Conservation (phyloP, 2,329 filamentous ascomycete species). For the Helminthosporium solani region DNA sequence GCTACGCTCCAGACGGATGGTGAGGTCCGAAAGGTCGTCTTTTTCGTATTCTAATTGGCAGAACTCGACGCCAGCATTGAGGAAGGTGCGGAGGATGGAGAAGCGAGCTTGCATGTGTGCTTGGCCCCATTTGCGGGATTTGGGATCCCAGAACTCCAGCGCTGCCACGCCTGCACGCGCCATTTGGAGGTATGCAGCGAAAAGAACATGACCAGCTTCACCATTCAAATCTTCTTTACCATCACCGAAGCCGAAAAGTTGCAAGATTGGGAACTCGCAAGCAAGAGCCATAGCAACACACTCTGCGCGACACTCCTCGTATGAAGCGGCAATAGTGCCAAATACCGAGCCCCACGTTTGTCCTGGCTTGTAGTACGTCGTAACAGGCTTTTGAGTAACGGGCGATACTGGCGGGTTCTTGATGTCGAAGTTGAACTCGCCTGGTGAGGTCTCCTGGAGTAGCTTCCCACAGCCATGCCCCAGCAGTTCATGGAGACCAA, state of each 20-base stretch:
- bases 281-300: conserved; percentile 88
- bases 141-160: conserved; percentile 93
- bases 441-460: conserved; percentile 81
- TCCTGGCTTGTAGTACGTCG: conserved; percentile 89
- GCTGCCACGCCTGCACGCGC: conserved; percentile 86
- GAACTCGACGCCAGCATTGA: conserved; percentile 83
- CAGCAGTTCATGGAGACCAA: conserved; percentile 86
- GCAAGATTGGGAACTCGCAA: conserved; percentile 83
- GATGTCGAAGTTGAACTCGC: conserved; percentile 84
- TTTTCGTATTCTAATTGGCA: conserved; percentile 75
- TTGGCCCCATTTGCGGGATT: conserved; percentile 87
- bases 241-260: conserved; percentile 89
- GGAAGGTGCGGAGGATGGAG: conserved; percentile 80
- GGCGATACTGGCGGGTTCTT: conserved; percentile 80
- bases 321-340: conserved; percentile 79
- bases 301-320: conserved; percentile 94
- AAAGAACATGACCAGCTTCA: conserved; percentile 83
- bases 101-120: conserved; percentile 85
- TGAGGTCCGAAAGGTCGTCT: conserved; percentile 76
- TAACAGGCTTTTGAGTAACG: conserved; percentile 72
- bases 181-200: conserved; percentile 88
- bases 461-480: conserved; percentile 93
- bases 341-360: conserved; percentile 96
- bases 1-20: conserved; percentile 77
- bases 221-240: conserved; percentile 70